Conservation (phyloP, 495 filamentous ascomycete genomes). For the Penicillium lividum region DNA sequence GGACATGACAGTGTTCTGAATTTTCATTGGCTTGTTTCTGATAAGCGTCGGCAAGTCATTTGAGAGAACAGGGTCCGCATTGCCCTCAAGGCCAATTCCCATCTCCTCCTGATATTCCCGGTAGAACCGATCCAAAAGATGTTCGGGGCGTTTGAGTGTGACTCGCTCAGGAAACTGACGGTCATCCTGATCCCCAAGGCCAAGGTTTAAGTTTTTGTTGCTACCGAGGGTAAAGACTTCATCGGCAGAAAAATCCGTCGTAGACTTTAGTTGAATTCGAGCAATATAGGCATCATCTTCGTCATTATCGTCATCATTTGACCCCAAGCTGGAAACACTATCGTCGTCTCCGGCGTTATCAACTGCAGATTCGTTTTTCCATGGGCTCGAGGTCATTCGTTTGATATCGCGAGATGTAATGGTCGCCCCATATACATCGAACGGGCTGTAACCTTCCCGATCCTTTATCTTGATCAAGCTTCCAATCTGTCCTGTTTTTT, state of each 20-base stretch:
- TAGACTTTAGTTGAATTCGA: conserved; percentile 29
- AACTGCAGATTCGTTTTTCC: conserved; percentile 7
- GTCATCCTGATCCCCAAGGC: conserved; percentile 90
- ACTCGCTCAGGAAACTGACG: conserved; percentile 89
- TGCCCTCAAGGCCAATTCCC: conserved; percentile 20
- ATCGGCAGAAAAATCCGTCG: conserved; percentile 61
- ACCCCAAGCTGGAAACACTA: conserved; percentile 35
- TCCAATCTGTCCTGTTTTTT: conserved; percentile 51
- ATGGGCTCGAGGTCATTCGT: conserved; percentile 24
- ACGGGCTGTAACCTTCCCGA: conserved; percentile 88
- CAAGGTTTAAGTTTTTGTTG: conserved; percentile 91
- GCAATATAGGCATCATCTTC: conserved; percentile 33
- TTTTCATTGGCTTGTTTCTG: conserved; percentile 65
- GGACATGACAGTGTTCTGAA: conserved; percentile 79
- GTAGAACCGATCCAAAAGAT: conserved; percentile 70
- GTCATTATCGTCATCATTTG: conserved; percentile 36
- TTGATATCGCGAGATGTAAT: conserved; percentile 62
- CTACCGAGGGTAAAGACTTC: conserved; percentile 93
- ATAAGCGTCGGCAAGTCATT: conserved; percentile 66
- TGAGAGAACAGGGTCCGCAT: conserved; percentile 14
- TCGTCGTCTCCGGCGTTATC: conserved; percentile 27
- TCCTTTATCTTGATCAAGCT: conserved; percentile 93
- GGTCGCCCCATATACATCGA: conserved; percentile 84
- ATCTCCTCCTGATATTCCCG: conserved; percentile 53
- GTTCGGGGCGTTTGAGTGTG: conserved; percentile 72